A percentile compares a stretch with the other conserved stretches of the same genome.
These are phyloP conservation scores for Pelargonium citronellum DNA, from an alignment of 441 rosid genomes.

Conservation along the genomic window DNA sequence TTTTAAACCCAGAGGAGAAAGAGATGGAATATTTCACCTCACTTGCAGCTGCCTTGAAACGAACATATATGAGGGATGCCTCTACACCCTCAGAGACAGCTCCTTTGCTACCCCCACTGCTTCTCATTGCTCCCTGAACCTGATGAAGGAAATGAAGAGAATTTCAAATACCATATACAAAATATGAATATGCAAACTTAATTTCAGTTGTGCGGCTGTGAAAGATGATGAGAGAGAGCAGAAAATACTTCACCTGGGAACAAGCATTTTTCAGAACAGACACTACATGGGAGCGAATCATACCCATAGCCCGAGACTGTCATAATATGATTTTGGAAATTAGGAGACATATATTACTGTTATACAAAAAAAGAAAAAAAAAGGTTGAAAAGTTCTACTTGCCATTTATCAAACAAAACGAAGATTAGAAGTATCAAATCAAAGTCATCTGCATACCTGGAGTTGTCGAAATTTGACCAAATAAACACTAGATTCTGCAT, in stretches of 20 bases:
- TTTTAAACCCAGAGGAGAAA: constrained; percentile 16
- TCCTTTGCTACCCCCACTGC: constrained; percentile 56
- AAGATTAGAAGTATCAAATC: constrained; percentile 14
- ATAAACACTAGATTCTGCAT: constrained; percentile 91
- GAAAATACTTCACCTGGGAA: constrained; percentile 53
- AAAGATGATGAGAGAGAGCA: neutral
- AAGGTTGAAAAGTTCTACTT: neutral
- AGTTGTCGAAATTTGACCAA: constrained; percentile 94
- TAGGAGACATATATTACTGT: neutral
- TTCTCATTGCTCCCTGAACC: constrained; percentile 82
- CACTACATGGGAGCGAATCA: constrained; percentile 85
- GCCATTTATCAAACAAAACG: constrained; percentile 5
- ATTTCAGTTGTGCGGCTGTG: constrained; percentile 14
- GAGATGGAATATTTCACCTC: constrained; percentile 47
- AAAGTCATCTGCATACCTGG: constrained; percentile 47
- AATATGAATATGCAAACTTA: neutral
- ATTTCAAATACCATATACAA: constrained; percentile 17
- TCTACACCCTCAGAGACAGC: constrained; percentile 91
- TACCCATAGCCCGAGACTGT: constrained; percentile 93
- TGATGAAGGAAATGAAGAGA: constrained; percentile 29
- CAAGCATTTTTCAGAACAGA: constrained; percentile 82
- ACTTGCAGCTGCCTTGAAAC: constrained; percentile 92
- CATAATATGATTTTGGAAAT: constrained; percentile 21
- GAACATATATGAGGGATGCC: constrained; percentile 87
- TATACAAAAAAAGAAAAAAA: constrained; percentile 7